These are phyloP conservation scores for Tephrocybe sp. DNA, from an alignment of 768 basidiomycete species.

Conservation along the genomic window DNA sequence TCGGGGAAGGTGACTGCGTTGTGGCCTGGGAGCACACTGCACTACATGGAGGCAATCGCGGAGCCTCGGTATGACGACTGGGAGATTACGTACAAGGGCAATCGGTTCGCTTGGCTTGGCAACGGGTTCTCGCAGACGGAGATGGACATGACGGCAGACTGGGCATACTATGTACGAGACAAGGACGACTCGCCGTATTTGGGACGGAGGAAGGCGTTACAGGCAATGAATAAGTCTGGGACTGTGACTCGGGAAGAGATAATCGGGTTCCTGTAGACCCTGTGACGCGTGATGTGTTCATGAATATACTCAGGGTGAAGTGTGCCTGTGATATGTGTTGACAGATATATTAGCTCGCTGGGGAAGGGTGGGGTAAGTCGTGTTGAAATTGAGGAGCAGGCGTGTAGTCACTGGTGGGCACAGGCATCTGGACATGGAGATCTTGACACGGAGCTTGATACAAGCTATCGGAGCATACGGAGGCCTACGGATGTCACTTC, in stretches of 20 bases:
- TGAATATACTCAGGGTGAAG: too few species aligned
- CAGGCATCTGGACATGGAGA: too few species aligned
- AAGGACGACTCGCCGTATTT: constrained; percentile 11
- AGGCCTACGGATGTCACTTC: not conserved
- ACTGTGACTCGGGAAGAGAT: not conserved
- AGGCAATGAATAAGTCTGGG: constrained; percentile 11
- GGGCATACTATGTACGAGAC: constrained; percentile 30
- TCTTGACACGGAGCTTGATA: too few species aligned
- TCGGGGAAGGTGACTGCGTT: constrained; percentile 30
- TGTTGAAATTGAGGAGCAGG: too few species aligned
- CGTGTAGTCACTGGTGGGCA: too few species aligned
- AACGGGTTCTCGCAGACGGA: constrained; percentile 36
- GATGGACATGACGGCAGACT: constrained; percentile 28
- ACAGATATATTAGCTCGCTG: not conserved
- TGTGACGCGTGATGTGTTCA: too few species aligned
- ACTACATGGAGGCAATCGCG: constrained; percentile 32
- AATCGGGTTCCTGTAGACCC: not conserved
- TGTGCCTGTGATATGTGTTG: too few species aligned
- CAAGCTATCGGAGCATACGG: too few species aligned
- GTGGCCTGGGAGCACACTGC: constrained; percentile 37
- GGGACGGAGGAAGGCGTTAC: constrained; percentile 13
- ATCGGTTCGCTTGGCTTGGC: constrained; percentile 34
- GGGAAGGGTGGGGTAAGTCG: not conserved
- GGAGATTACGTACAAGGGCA: constrained; percentile 32
- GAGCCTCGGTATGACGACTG: constrained; percentile 36